Base-by-base conservation (phyloP, 2,329 filamentous ascomycete genomes). In the Pseudogymnoascus sp. region DNA sequence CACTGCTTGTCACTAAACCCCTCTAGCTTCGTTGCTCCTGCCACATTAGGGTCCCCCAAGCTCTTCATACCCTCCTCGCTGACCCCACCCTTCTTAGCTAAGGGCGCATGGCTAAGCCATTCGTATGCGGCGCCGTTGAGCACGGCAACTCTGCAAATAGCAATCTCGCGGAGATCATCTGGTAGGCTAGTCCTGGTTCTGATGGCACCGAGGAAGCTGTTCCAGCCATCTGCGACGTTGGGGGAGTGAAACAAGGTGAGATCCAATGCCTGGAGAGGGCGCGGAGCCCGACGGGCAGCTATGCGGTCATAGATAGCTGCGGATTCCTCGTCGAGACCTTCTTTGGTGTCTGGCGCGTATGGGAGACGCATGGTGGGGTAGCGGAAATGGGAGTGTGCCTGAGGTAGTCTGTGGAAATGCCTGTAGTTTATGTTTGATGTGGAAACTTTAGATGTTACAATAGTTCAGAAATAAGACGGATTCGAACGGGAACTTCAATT, bases 51-150 rank as follows among this genome's bases (percentile, higher is more conserved):
- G 15, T 61, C 59, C 21, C 59, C 65, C 12, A 70, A 57, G 1
- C 63, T 30, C 64, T 67, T 64, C 64, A 70, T 61, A 2, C 63
- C 67, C 60, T 67, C 66, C 13, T 69, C 67, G 52, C 61, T 65
- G 8, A 70, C 67, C 6, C 68, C 68, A 8, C 67, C 68, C 6
- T 61, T 66, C 58, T 70, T 21, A 10, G 67, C 75, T 3, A 80
- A 79, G 12, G 89, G 89, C 13, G 84, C 85, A 70, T 95, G 90
- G 59, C 89, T 82, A 34, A 76, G 81, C 90, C 89, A 95, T 72
- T 95, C 90, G 72, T 91, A 95, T 84, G 87, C 90, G 1, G 90
- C 90, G 15, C 79, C 73, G 73, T 95, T 95, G 67, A 90, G 80
- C 13, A 87, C 84, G 10, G 90, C 90, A 12, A 95, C 88, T 56